Conservation (phyloP, 306 rosid species). For the Vigna unguiculata region DNA sequence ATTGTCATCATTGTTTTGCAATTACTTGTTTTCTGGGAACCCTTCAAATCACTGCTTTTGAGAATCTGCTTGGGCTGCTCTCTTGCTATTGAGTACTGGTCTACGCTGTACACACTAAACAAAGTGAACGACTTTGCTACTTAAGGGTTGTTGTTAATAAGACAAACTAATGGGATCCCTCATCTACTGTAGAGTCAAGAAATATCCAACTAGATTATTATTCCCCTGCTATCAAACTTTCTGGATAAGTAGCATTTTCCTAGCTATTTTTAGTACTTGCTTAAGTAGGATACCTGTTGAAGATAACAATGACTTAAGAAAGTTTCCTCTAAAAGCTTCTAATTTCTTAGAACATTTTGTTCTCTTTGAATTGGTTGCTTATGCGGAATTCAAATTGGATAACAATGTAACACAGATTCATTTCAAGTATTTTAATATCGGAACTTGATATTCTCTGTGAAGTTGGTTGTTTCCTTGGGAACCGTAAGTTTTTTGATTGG, state of each 20-base stretch:
- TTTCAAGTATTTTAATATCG: constrained; percentile 15
- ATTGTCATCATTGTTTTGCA: constrained; percentile 19
- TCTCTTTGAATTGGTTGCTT: constrained; percentile 15
- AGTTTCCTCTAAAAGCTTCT: constrained; percentile 37
- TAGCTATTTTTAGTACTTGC: constrained; percentile 13
- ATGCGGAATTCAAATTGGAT: constrained; percentile 1
- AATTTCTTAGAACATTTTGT: background rate
- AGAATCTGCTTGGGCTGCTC: background rate
- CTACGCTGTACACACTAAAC: background rate
- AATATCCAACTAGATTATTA: constrained; percentile 35
- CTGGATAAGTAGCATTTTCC: constrained; percentile 5
- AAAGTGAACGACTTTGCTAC: background rate
- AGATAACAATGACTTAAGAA: constrained; percentile 12
- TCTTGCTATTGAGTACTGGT: constrained; percentile 14
- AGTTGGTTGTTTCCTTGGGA: constrained; percentile 28
- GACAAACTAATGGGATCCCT: background rate
- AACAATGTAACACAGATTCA: constrained; percentile 21
- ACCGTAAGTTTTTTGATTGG: constrained; percentile 17
- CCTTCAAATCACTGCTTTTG: no score
- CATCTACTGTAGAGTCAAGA: constrained; percentile 23
- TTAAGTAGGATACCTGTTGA: constrained; percentile 6
- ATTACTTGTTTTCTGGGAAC: background rate
- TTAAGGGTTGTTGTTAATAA: constrained; percentile 11
- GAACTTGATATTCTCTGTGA: constrained; percentile 18
- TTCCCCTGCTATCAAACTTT: constrained; percentile 23